phyloP scores from a whole-genome alignment of 352 stramenopile genomes.

The Phytophthora brassicae region DNA sequence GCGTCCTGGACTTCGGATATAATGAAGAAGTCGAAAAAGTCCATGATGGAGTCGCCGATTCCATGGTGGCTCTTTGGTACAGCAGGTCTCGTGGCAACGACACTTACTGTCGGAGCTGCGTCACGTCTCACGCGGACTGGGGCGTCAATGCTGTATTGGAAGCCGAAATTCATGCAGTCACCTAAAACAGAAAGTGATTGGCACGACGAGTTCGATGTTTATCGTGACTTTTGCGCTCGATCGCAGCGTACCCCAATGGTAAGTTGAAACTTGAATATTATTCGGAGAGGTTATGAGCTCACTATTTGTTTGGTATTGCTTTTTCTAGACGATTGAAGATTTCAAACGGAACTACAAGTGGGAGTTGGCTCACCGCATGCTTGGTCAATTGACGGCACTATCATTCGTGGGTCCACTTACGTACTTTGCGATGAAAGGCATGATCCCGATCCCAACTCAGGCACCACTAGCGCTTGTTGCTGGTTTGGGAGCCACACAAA shows the following conservation, averaged over 20 bases:
- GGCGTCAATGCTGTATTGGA: conserved; percentile 96
- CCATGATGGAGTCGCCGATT: conserved; percentile 52
- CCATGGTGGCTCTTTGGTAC: conserved; percentile 94
- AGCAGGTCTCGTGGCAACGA: conserved; percentile 89
- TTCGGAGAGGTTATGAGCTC: neutral
- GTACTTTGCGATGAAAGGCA: conserved; percentile 89
- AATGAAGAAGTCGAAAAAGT: conserved; percentile 34
- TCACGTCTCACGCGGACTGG: conserved; percentile 95
- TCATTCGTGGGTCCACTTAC: conserved; percentile 87
- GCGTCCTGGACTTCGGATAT: conserved; percentile 32
- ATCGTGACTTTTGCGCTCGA: conserved; percentile 94
- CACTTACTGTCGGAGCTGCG: conserved; percentile 95
- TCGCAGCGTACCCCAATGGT: conserved; percentile 88
- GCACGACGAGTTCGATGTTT: conserved; percentile 92
- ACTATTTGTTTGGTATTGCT: neutral
- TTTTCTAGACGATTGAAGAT: conserved; percentile 88
- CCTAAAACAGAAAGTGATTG: conserved; percentile 90
- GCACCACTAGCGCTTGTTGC: conserved; percentile 41
- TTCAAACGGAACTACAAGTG: conserved; percentile 97
- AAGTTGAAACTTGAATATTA: neutral
- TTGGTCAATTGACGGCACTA: conserved; percentile 91
- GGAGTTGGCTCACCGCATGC: conserved; percentile 91
- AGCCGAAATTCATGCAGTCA: conserved; percentile 78
- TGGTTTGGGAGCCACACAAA: conserved; percentile 45
- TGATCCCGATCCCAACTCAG: conserved; percentile 56